Evolutionary conservation across 495 filamentous ascomycete species (phyloP).

Genomic region (Penicillium canescens): DNA sequence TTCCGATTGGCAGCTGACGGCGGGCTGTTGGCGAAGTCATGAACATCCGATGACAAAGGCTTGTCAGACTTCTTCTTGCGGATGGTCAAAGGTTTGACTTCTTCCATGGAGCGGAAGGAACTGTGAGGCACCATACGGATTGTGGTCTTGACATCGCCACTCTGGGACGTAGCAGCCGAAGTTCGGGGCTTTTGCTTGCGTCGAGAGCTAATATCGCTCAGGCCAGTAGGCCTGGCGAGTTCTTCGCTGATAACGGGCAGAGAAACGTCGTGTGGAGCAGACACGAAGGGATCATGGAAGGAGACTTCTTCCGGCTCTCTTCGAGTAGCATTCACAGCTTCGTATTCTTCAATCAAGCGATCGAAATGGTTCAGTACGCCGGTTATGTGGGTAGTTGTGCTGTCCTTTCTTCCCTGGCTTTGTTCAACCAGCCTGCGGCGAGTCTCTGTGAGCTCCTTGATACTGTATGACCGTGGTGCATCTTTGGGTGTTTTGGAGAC

Average conservation of each 20-base stretch:
- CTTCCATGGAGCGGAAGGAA: constrained; percentile 39
- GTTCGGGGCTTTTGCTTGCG: constrained; percentile 1
- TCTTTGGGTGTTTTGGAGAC: constrained; percentile 8
- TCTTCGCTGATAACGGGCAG: constrained; percentile 57
- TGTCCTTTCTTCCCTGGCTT: constrained; percentile 34
- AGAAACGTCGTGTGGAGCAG: constrained; percentile 32
- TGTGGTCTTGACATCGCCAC: constrained; percentile 34
- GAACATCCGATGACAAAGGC: background rate
- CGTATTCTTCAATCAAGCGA: constrained; percentile 55
- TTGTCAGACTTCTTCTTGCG: constrained; percentile 45
- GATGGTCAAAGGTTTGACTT: constrained; percentile 52
- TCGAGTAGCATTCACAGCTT: background rate
- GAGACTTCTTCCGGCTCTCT: constrained; percentile 17
- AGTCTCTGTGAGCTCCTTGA: constrained; percentile 56
- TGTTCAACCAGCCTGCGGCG: constrained; percentile 55
- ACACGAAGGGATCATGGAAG: constrained; percentile 57
- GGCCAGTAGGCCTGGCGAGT: constrained; percentile 22
- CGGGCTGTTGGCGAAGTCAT: constrained; percentile 2
- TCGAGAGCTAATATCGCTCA: constrained; percentile 2
- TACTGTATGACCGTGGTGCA: constrained; percentile 39
- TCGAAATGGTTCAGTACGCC: constrained; percentile 64
- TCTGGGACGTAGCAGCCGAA: constrained; percentile 26
- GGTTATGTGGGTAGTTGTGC: constrained; percentile 49
- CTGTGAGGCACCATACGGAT: constrained; percentile 51
- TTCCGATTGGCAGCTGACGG: background rate